phyloP scores from a whole-genome alignment of 352 stramenopile species.

The Pythium brachiatum region DNA sequence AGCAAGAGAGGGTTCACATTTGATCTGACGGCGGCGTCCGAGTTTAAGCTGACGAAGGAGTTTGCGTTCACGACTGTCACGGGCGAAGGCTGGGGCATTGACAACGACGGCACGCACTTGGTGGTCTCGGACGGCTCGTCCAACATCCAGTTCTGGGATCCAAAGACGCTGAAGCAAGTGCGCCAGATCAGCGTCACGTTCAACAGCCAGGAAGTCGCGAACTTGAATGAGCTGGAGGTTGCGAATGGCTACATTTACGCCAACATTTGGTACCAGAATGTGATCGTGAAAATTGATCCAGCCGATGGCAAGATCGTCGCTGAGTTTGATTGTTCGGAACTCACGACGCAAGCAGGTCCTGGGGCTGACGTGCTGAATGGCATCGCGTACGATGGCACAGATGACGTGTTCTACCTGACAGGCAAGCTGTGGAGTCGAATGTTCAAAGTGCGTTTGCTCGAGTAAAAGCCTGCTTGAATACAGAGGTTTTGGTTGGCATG shows the following conservation, averaged over 20 bases:
- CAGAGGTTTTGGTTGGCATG: too few species aligned
- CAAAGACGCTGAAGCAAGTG: conserved; percentile 66
- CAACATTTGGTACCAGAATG: conserved; percentile 94
- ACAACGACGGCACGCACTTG: conserved; percentile 61
- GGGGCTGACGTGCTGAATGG: conserved; percentile 89
- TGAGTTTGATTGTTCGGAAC: conserved; percentile 82
- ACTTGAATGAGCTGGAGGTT: conserved; percentile 94
- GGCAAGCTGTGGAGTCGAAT: conserved; percentile 92
- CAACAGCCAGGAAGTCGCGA: conserved; percentile 37
- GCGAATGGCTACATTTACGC: conserved; percentile 91
- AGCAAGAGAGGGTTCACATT: conserved; percentile 88
- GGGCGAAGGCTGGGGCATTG: conserved; percentile 93
- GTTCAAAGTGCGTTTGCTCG: conserved; percentile 84
- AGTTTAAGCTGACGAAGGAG: conserved; percentile 48
- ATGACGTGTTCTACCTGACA: conserved; percentile 92
- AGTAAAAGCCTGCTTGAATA: conserved; percentile 13
- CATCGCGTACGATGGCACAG: conserved; percentile 89
- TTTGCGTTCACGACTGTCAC: conserved; percentile 78
- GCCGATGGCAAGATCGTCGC: conserved; percentile 75
- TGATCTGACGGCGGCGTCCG: conserved; percentile 33
- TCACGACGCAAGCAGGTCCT: conserved; percentile 54
- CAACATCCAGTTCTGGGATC: conserved; percentile 91
- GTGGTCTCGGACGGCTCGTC: conserved; percentile 89
- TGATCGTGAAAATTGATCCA: conserved; percentile 93
- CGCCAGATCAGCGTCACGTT: conserved; percentile 68